Conservation (phyloP, 495 filamentous ascomycete genomes). For the Aspergillus bertholletiae region DNA sequence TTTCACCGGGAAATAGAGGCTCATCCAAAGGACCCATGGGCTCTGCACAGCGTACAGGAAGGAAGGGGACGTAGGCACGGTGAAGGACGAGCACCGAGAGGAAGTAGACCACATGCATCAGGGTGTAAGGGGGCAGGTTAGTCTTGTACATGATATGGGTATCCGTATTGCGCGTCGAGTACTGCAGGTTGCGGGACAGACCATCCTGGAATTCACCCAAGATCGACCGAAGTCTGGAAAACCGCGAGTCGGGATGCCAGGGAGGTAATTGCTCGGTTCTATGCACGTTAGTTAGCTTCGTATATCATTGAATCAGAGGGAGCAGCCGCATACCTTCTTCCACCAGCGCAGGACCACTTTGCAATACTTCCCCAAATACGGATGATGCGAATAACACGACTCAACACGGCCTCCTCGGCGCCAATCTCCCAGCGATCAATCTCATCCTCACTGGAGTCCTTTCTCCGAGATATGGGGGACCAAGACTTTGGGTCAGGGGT, state of each 20-base stretch:
- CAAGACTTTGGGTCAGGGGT: conserved; percentile 35
- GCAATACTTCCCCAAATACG: conserved; percentile 77
- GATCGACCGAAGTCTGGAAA: conserved; percentile 55
- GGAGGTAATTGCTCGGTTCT: conserved; percentile 54
- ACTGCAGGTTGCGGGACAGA: conserved; percentile 66
- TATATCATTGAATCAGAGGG: not conserved
- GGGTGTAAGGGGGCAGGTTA: conserved; percentile 68
- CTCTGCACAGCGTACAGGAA: conserved; percentile 65
- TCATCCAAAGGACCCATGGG: conserved; percentile 72
- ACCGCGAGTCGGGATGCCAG: conserved; percentile 61
- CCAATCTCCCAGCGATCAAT: conserved; percentile 56
- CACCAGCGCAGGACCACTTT: conserved; percentile 71
- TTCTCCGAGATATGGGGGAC: conserved; percentile 53
- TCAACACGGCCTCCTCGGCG: conserved; percentile 65
- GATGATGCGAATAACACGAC: conserved; percentile 71
- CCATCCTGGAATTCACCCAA: conserved; percentile 64
- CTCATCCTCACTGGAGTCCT: conserved; percentile 64
- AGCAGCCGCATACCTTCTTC: conserved; percentile 49
- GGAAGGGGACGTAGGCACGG: conserved; percentile 77
- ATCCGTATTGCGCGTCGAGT: conserved; percentile 72
- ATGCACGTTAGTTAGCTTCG: not conserved
- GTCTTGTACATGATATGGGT: conserved; percentile 71
- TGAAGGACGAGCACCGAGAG: conserved; percentile 77
- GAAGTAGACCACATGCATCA: conserved; percentile 75
- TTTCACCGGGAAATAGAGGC: conserved; percentile 57